These are phyloP conservation scores for Russula olivacea DNA, from an alignment of 768 basidiomycete species.

Conservation along the genomic window DNA sequence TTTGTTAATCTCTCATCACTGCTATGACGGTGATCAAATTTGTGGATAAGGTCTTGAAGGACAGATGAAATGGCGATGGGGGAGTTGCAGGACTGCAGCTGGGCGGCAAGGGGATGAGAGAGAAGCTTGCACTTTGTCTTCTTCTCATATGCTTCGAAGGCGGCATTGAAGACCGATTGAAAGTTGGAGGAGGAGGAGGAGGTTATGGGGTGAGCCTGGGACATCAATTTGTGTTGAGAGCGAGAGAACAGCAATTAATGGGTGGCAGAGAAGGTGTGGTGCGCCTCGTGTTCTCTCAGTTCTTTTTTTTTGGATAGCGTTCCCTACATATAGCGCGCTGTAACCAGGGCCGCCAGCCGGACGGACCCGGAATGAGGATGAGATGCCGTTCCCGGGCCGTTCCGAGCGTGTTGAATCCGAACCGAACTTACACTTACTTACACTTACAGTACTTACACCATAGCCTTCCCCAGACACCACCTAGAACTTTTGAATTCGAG, in stretches of 20 bases:
- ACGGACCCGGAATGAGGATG: too few relatives aligned
- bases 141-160: background rate
- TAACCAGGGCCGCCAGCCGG: too few relatives aligned
- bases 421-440: too few relatives aligned
- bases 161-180: background rate
- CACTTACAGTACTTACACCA: too few relatives aligned
- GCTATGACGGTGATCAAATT: background rate
- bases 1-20: background rate
- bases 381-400: too few relatives aligned
- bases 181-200: background rate
- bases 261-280: background rate
- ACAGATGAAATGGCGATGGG: background rate
- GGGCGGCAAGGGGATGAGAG: background rate
- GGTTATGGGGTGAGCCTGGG: background rate
- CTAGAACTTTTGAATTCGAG: too few relatives aligned
- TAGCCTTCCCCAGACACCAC: too few relatives aligned
- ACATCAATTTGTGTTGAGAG: background rate
- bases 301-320: too few relatives aligned
- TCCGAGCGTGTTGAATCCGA: too few relatives aligned
- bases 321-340: too few relatives aligned
- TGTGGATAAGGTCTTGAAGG: background rate
- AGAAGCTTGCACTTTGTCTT: background rate
- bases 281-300: too few relatives aligned
- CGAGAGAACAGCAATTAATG: background rate
- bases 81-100: background rate